Conservation (phyloP, 2,329 filamentous ascomycete species). For the Tolypocladium pustulatum region DNA sequence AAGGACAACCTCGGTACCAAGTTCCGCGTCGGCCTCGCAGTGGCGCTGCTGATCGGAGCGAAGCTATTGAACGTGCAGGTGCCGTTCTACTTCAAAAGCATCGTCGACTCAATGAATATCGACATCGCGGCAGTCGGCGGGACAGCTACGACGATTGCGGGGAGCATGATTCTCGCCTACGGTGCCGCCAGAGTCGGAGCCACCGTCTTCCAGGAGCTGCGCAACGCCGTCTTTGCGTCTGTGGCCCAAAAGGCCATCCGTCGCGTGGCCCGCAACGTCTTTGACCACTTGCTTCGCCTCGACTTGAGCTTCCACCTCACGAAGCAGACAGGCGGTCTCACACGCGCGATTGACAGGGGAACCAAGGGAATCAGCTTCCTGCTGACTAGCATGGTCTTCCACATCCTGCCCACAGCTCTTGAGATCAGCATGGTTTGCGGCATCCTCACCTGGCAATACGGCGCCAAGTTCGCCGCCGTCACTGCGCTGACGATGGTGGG, state of each 20-base stretch:
- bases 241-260: constrained; percentile 96
- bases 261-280: constrained; percentile 82
- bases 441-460: constrained; percentile 94
- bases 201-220: constrained; percentile 81
- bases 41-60: constrained; percentile 73
- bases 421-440: constrained; percentile 95
- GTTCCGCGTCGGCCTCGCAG: constrained; percentile 73
- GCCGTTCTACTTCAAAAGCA: constrained; percentile 97
- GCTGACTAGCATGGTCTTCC: constrained; percentile 96
- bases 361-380: constrained; percentile 98
- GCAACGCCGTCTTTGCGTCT: constrained; percentile 93
- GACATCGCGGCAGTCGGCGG: constrained; percentile 82
- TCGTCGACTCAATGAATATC: constrained; percentile 96
- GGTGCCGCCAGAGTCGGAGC: constrained; percentile 81
- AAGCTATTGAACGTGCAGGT: constrained; percentile 97
- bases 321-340: constrained; percentile 89
- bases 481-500: constrained; percentile 84
- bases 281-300: constrained; percentile 76
- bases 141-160: constrained; percentile 79
- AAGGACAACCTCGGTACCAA: constrained; percentile 67
- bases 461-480: constrained; percentile 80
- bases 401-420: constrained; percentile 84
- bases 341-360: constrained; percentile 86
- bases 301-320: constrained; percentile 91
- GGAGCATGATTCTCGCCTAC: constrained; percentile 88